Evolutionary conservation across 2,329 filamentous ascomycete genomes (phyloP).

Genomic region (Xylariaceae sp.): DNA sequence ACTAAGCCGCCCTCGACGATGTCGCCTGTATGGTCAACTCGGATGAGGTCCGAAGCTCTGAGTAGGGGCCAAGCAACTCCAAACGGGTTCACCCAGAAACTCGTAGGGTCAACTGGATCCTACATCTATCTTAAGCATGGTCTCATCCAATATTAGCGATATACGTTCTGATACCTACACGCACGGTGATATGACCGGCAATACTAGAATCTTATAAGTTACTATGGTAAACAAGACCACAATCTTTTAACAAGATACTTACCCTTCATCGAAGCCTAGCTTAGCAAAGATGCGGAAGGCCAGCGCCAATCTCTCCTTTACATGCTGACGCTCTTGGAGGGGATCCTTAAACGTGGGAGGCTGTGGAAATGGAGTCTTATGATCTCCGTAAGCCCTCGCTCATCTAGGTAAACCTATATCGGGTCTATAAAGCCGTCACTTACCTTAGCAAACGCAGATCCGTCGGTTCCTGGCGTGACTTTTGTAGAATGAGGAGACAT

Average conservation of each 20-base stretch:
- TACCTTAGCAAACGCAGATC: conserved; percentile 15
- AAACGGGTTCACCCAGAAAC: conserved; percentile 71
- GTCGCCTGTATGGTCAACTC: conserved; percentile 62
- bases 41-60: conserved; percentile 68
- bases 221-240: neutral
- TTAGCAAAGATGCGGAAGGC: conserved; percentile 63
- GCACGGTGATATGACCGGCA: conserved; percentile 65
- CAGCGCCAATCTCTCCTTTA: conserved; percentile 57
- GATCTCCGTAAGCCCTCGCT: conserved; percentile 1
- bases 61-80: conserved; percentile 65
- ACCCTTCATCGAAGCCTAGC: conserved; percentile 59
- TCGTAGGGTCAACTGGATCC: conserved; percentile 59
- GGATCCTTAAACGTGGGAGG: conserved; percentile 31
- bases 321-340: conserved; percentile 50
- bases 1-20: conserved; percentile 64
- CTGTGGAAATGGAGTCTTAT: conserved; percentile 15
- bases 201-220: conserved; percentile 39
- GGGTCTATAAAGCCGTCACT: neutral
- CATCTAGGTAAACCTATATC: neutral
- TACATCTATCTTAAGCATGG: neutral
- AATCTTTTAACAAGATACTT: conserved; percentile 2
- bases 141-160: neutral
- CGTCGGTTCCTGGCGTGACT: conserved; percentile 2
- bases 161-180: conserved; percentile 29
- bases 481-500: conserved; percentile 28